A percentile compares a stretch with the other conserved stretches of the same genome.
These are phyloP conservation scores for Dendrobium officinale DNA, from an alignment of 106 monocot genomes.

Conservation along the genomic window DNA sequence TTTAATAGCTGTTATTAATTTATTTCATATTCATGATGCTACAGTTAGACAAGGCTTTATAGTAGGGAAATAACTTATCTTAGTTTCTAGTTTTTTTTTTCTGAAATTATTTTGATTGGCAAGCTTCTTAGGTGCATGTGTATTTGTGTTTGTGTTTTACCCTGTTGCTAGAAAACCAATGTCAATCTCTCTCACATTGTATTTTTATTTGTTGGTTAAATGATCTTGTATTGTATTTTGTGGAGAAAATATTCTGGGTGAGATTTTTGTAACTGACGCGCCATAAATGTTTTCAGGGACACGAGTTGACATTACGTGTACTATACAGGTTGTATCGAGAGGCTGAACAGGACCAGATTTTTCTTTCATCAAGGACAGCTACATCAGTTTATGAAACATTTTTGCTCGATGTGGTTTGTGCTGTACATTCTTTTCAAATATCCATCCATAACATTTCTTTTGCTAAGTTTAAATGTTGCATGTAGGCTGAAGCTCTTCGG, in stretches of 20 bases:
- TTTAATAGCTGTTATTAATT: too few relatives aligned
- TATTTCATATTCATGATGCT: too few relatives aligned
- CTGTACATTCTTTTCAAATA: background rate
- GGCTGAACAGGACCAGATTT: slow-evolving; percentile 89
- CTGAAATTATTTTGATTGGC: background rate
- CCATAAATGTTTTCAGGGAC: slow-evolving; percentile 62
- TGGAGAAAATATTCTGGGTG: background rate
- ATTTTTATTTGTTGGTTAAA: background rate
- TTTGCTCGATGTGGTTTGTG: slow-evolving; percentile 63
- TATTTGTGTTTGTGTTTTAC: background rate
- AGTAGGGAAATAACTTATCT: background rate
- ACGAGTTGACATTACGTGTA: slow-evolving; percentile 86
- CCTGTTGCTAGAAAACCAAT: background rate
- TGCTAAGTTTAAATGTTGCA: background rate
- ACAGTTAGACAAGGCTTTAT: too few relatives aligned
- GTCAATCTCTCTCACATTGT: background rate
- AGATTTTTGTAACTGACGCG: slow-evolving; percentile 12
- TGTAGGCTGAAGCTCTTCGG: slow-evolving; percentile 67
- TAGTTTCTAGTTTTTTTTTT: background rate
- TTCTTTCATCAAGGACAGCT: slow-evolving; percentile 89
- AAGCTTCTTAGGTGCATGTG: background rate
- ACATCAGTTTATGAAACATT: slow-evolving; percentile 89
- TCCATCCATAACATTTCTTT: slow-evolving; percentile 6
- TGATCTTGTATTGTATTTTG: background rate
- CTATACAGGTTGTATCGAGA: slow-evolving; percentile 87